Evolutionary conservation across 2,329 filamentous ascomycete species (phyloP), one percentile per base, ranked within the genome.

Genomic region (Colletotrichum acutatum): DNA sequence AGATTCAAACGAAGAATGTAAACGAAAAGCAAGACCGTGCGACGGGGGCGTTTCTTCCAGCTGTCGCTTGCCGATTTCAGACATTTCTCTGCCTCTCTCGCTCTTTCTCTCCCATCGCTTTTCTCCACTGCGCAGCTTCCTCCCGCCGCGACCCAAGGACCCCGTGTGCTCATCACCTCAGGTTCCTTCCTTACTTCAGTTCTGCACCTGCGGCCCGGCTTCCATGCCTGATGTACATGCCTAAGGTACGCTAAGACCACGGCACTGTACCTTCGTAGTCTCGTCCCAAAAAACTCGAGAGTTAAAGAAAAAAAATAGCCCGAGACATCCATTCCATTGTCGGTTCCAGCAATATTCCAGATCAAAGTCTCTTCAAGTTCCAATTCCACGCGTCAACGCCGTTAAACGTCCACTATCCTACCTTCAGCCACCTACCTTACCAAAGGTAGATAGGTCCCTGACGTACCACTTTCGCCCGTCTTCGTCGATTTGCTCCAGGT

Each of bases 271-370:
- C 32, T 34, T 34, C 24, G 22, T 70, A 49, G 60, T 70, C 56
- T 70, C 66, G 66, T 72, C 66, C 46, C 42, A 59, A 56, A 52
- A 52, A 30, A 49, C 8, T 49, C 42, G 16, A n/a, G 7, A 49
- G 42, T 49, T 11, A 3, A 42, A 42, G 37, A 42, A 19, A 42
- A 46, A 49, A 49, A 49, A n/a, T 37, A 70, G 46, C 42, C 59
- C 54, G 54, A 72, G 70, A 72, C 70, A 72, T 49, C 42, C 19
- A 49, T 72, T 72, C 66, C 56, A 65, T 59, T 42, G 52, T 22
- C 37, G 11, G 30, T 72, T 72, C 66, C 46, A 64, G 37, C 28
- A 26, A 63, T 42, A 46, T 72, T 72, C 70, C 54, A 72, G 70
- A 72, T 72, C 66, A 72, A 72, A 64, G 53, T 64, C 49, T 63